phyloP scores from a whole-genome alignment of 768 basidiomycete genomes.

The Suillus spraguei region DNA sequence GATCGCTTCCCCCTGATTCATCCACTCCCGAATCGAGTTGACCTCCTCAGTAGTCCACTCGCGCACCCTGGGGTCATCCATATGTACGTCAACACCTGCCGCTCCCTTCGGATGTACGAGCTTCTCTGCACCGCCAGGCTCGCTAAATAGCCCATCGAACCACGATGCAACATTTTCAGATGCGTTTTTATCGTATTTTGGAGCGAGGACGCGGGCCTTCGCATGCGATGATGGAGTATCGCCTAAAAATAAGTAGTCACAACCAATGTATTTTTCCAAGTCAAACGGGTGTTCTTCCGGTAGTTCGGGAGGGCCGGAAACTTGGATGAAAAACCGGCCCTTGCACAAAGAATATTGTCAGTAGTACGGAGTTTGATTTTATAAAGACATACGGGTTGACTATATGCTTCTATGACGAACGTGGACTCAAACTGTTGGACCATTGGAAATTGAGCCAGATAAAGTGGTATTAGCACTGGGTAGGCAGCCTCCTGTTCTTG shows the following conservation, averaged over 20 bases:
- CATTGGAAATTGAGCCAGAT: constrained; percentile 54
- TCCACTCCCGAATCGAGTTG: constrained; percentile 36
- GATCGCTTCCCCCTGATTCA: constrained; percentile 35
- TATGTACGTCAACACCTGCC: constrained; percentile 19
- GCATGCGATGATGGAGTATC: constrained; percentile 14
- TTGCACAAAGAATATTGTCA: constrained; percentile 10
- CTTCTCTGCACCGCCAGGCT: constrained; percentile 21
- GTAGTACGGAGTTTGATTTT: not conserved
- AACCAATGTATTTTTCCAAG: constrained; percentile 7
- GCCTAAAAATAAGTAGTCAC: constrained; percentile 11
- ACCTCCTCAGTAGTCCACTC: constrained; percentile 43
- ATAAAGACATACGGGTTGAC: constrained; percentile 23
- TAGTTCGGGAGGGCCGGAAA: constrained; percentile 20
- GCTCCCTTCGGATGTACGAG: constrained; percentile 21
- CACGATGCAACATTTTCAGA: constrained; percentile 37
- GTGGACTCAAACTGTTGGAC: constrained; percentile 31
- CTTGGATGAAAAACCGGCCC: constrained; percentile 32
- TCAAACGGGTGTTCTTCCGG: not conserved
- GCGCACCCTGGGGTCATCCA: constrained; percentile 42
- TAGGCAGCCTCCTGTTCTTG: constrained; percentile 54
- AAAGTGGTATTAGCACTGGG: constrained; percentile 66
- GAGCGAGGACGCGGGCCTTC: constrained; percentile 21
- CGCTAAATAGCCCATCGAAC: constrained; percentile 31
- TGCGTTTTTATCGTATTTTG: constrained; percentile 28
- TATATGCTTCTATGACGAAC: constrained; percentile 30